phyloP scores from a whole-genome alignment of 164 flowering plant species.

The Annona cherimola region DNA sequence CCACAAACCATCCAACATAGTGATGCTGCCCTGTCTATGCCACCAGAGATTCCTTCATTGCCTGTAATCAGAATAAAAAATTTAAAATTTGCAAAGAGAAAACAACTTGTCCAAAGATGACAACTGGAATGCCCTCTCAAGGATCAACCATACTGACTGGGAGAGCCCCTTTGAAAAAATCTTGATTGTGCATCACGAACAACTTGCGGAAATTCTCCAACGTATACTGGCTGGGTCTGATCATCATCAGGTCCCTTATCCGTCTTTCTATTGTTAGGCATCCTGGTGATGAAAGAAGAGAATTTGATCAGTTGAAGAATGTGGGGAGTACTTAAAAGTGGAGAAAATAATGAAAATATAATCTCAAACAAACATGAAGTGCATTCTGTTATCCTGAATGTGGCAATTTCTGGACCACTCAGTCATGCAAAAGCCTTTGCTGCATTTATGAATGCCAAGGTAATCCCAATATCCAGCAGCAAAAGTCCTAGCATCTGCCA shows the following conservation, averaged over 20 bases:
- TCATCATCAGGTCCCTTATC: constrained; percentile 49
- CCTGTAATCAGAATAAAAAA: constrained; percentile 30
- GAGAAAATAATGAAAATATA: neutral
- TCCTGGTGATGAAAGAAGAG: constrained; percentile 27
- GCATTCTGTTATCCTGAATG: too few relatives aligned
- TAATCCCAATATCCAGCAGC: too few relatives aligned
- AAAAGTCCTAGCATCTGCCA: too few relatives aligned
- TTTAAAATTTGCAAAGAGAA: neutral
- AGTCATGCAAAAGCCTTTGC: too few relatives aligned
- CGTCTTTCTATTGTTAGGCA: constrained; percentile 41
- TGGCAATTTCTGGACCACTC: too few relatives aligned
- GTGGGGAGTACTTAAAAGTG: neutral
- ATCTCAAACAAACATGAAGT: neutral
- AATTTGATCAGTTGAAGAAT: neutral
- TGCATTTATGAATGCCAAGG: too few relatives aligned
- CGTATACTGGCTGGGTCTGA: constrained; percentile 65
- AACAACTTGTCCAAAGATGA: neutral
- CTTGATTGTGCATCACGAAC: constrained; percentile 73
- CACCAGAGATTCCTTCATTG: constrained; percentile 57
- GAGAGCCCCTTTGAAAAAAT: constrained; percentile 32
- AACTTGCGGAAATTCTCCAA: constrained; percentile 83
- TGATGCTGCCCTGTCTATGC: constrained; percentile 68
- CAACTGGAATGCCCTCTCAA: neutral
- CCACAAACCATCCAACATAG: constrained; percentile 80
- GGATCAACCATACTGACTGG: constrained; percentile 37